phyloP scores from a whole-genome alignment of 2,329 filamentous ascomycete genomes.

The Alternaria tenuissima region DNA sequence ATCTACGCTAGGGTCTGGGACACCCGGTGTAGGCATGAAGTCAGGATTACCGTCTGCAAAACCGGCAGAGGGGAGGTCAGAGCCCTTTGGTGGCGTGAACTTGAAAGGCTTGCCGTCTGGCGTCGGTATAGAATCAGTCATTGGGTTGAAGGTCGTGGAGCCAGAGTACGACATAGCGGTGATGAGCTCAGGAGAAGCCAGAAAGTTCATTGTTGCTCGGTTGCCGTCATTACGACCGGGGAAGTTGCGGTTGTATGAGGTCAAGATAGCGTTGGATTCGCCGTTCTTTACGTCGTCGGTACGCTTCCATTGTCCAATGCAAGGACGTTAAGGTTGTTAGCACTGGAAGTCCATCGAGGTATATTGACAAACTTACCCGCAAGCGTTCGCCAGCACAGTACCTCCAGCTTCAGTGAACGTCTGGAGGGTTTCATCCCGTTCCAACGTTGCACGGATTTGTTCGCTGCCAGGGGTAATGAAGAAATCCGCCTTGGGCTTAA shows the following conservation, averaged over 20 bases:
- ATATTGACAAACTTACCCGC: slow-evolving; percentile 57
- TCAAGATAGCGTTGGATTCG: slow-evolving; percentile 90
- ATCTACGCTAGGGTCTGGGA: slow-evolving; percentile 73
- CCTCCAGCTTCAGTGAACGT: slow-evolving; percentile 89
- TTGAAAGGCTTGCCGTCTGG: slow-evolving; percentile 83
- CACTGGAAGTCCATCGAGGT: background rate
- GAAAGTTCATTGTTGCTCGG: slow-evolving; percentile 96
- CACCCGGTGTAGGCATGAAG: slow-evolving; percentile 76
- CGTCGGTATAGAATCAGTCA: slow-evolving; percentile 84
- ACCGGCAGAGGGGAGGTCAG: slow-evolving; percentile 70
- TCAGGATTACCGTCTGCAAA: slow-evolving; percentile 81
- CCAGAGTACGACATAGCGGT: slow-evolving; percentile 96
- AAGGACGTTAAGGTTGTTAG: slow-evolving; percentile 63
- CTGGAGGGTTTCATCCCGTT: slow-evolving; percentile 83
- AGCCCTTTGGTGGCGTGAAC: slow-evolving; percentile 76
- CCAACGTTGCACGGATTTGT: slow-evolving; percentile 93
- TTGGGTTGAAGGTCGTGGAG: slow-evolving; percentile 92
- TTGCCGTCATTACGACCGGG: slow-evolving; percentile 97
- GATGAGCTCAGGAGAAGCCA: slow-evolving; percentile 94
- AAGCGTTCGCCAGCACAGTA: slow-evolving; percentile 91
- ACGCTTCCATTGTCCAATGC: slow-evolving; percentile 90
- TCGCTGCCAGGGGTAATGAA: slow-evolving; percentile 97
- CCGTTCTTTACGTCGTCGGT: slow-evolving; percentile 86
- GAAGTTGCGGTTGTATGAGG: slow-evolving; percentile 99
- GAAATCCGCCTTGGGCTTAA: slow-evolving; percentile 89